phyloP scores from a whole-genome alignment of 306 rosid genomes.

The Quillaja saponaria region DNA sequence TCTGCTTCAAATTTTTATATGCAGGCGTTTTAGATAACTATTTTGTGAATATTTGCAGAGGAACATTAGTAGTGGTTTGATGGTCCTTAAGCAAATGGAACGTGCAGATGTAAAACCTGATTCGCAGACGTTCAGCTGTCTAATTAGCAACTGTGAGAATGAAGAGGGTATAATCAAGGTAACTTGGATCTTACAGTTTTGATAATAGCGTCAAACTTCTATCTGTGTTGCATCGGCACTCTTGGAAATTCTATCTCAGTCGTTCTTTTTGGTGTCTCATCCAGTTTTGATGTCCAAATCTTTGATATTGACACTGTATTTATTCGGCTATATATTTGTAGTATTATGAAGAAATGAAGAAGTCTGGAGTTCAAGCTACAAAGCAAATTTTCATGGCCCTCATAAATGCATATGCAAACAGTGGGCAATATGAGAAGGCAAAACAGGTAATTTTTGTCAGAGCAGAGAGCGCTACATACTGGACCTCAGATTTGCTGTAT shows the following conservation, averaged over 20 bases:
- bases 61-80: conserved; percentile 49
- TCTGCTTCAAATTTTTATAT: conserved; percentile 15
- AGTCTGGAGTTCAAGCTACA: conserved; percentile 33
- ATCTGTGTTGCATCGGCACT: conserved; percentile 4
- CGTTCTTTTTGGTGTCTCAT: conserved; percentile 19
- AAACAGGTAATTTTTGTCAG: conserved; percentile 59
- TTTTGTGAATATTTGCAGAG: conserved; percentile 53
- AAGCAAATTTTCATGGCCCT: conserved; percentile 70
- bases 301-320: conserved; percentile 17
- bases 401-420: conserved; percentile 65
- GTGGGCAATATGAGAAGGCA: conserved; percentile 82
- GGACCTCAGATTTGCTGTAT: neutral
- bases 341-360: conserved; percentile 68
- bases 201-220: conserved; percentile 21
- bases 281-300: conserved; percentile 20
- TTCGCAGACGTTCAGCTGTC: conserved; percentile 62
- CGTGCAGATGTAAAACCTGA: conserved; percentile 63
- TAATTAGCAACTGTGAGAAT: conserved; percentile 58
- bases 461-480: conserved; percentile 23
- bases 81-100: conserved; percentile 64
- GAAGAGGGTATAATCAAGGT: conserved; percentile 72
- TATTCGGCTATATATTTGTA: conserved; percentile 40
- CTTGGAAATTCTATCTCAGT: neutral
- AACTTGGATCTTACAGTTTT: conserved; percentile 26
- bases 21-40: conserved; percentile 18